phyloP scores from a whole-genome alignment of 2,329 filamentous ascomycete genomes.

The Rhinocladiella similis region DNA sequence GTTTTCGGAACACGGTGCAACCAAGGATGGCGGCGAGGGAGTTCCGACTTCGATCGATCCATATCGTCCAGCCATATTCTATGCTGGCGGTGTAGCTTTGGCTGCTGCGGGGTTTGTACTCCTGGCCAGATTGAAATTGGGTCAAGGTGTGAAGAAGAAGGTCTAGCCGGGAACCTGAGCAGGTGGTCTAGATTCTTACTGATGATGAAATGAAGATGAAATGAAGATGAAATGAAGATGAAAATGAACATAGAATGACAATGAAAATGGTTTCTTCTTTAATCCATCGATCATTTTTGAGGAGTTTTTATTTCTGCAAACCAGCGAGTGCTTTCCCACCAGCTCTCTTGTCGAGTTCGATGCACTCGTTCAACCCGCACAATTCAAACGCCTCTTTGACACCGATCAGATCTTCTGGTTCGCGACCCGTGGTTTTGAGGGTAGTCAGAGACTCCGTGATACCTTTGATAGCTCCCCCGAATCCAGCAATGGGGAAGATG shows the following conservation, averaged over 20 bases:
- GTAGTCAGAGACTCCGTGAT: background rate
- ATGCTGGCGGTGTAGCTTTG: conserved; percentile 56
- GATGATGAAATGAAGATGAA: too few relatives aligned
- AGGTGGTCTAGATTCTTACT: too few relatives aligned
- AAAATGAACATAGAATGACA: too few relatives aligned
- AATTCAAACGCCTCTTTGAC: background rate
- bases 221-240: too few relatives aligned
- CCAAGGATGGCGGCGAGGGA: too few relatives aligned
- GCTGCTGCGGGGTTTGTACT: conserved; percentile 46
- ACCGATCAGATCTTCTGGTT: background rate
- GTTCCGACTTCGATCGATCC: conserved; percentile 48
- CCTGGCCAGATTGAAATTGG: conserved; percentile 46
- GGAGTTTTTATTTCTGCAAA: background rate
- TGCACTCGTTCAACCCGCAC: background rate
- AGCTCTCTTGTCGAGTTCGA: background rate
- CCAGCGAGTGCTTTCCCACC: background rate
- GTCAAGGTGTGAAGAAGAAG: conserved; percentile 19
- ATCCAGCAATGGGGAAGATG: conserved; percentile 37
- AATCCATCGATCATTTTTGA: background rate
- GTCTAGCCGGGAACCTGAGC: too few relatives aligned
- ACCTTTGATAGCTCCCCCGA: background rate
- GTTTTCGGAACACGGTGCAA: background rate
- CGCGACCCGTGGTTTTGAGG: background rate
- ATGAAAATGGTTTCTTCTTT: too few relatives aligned
- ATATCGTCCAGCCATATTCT: conserved; percentile 63